Evolutionary conservation across 176 grass and related monocot species (phyloP), one percentile per base, ranked within the genome.

Genomic region (Cocos nucifera): DNA sequence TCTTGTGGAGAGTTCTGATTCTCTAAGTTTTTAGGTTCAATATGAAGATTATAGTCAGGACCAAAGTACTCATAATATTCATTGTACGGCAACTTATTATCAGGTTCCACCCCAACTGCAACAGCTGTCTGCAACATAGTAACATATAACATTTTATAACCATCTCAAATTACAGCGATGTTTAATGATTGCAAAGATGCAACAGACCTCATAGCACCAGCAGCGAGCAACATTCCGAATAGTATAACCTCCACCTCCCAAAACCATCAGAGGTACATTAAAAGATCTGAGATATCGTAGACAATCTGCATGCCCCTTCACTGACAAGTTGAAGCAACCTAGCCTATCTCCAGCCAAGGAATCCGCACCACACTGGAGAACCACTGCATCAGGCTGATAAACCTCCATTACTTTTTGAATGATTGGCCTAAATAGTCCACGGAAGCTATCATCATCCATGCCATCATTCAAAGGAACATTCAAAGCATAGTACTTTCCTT

Each of bases 291-390:
- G 53, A 28, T 68, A 68, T 22, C 65, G 65, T 39, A 68, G 17
- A 44, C 65, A 68, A 56, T 68, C 65, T 68, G 65, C 65, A 68
- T 68, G 65, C 6, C 65, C 65, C 18, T 56, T 68, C 52, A 68
- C 65, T 39, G 65, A 68, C 53, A 68, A 68, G 51, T 68, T 68
- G 27, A 68, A 68, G 53, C 65, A 68, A 56, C 65, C 65, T 68
- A 68, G 26, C 14, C 65, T 56, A 15, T 68, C 65, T 53, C 65
- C 65, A 35, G 65, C 65, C 65, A 68, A 68, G 5, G 65, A 68
- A 44, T 68, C 65, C 12, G 65, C 65, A 68, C 65, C 65, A 56
- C 65, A 68, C 24, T 68, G 65, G 23, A 68, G 52, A 57, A 68
- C 65, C 15, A 68, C 65, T 23, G 65, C 65, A 57, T 68, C 53